A percentile compares a stretch with the other conserved stretches of the same genome.
These are phyloP conservation scores for Apiotrichum siamense DNA, from an alignment of 1,284 basidiomycete genomes.

Conservation along the genomic window DNA sequence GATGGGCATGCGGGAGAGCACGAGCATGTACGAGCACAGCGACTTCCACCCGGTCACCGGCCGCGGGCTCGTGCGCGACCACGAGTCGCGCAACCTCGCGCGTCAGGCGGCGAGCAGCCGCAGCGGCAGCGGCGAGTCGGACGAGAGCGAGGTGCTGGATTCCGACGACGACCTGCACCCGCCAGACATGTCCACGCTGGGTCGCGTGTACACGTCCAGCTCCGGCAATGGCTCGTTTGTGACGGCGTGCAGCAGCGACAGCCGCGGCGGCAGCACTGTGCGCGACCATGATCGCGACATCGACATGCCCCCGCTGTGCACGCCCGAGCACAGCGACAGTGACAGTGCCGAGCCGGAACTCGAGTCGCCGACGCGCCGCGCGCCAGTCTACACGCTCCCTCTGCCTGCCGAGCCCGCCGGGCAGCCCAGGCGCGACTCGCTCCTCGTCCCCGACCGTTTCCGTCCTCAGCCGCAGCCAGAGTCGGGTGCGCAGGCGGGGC, in stretches of 20 bases:
- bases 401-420: conserved; percentile 1
- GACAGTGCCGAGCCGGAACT: not conserved
- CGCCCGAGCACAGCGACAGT: not conserved
- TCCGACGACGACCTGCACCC: conserved; percentile 1
- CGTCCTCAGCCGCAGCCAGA: conserved; percentile 1
- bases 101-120: not conserved
- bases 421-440: not conserved
- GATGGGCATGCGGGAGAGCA: too few relatives aligned
- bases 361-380: conserved; percentile 6
- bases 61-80: not conserved
- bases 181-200: not conserved
- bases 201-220: not conserved
- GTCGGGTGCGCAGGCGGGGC: not conserved
- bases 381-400: conserved; percentile 6
- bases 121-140: too few relatives aligned
- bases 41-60: not conserved
- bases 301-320: conserved; percentile 3
- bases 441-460: conserved; percentile 13
- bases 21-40: not conserved
- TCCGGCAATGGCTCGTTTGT: not conserved
- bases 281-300: not conserved
- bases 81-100: conserved; percentile 5
- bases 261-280: not conserved
- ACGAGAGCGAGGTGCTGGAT: not conserved
- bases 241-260: too few relatives aligned